phyloP scores from a whole-genome alignment of 495 filamentous ascomycete species.

The Penicillium roqueforti region DNA sequence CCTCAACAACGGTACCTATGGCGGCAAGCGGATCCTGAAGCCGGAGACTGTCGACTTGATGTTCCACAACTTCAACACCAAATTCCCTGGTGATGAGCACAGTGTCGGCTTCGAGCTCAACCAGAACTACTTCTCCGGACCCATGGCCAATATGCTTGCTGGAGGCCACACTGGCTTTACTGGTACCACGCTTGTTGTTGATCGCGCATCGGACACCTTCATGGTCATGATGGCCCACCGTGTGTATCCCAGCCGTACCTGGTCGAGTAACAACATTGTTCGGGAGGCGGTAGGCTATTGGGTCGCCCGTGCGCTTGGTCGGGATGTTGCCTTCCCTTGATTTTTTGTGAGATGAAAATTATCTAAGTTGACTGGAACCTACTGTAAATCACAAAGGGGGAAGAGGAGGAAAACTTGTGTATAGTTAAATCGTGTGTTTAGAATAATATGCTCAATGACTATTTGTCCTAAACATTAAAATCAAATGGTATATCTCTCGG shows the following conservation, averaged over 20 bases:
- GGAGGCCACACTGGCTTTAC: conserved; percentile 28
- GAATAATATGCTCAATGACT: neutral
- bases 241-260: conserved; percentile 23
- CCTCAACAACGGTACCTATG: conserved; percentile 29
- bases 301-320: conserved; percentile 22
- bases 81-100: conserved; percentile 22
- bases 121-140: conserved; percentile 24
- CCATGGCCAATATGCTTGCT: conserved; percentile 23
- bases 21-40: conserved; percentile 16
- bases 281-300: conserved; percentile 24
- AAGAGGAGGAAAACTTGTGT: neutral
- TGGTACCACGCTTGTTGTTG: conserved; percentile 23
- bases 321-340: conserved; percentile 19
- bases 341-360: neutral
- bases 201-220: conserved; percentile 20
- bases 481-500: conserved; percentile 3
- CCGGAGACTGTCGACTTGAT: conserved; percentile 21
- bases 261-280: conserved; percentile 28
- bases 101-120: conserved; percentile 28
- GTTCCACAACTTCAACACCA: conserved; percentile 27
- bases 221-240: conserved; percentile 22
- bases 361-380: neutral
- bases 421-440: neutral
- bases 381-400: neutral
- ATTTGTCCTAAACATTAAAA: neutral